Evolutionary conservation across 2,329 filamentous ascomycete species (phyloP), one percentile per base, ranked within the genome.

Genomic region (Dothidotthia symphoricarpi): DNA sequence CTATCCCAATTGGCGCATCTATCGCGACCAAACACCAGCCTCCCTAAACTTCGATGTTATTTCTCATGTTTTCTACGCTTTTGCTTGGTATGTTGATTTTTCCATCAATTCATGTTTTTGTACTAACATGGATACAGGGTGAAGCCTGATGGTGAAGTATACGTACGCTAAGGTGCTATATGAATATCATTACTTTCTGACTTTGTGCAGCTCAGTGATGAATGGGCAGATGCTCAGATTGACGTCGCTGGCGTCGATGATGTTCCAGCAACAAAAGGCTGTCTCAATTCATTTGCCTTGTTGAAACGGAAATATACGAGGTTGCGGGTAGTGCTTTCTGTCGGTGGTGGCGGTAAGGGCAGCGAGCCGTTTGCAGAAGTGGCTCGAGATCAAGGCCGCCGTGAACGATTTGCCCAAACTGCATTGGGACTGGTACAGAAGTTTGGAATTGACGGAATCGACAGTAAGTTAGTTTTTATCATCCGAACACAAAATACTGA

Each of bases 21-120:
- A 89, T 67, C 75, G 77, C 39, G 78, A 83, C 47, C 80, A 87
- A 54, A 85, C 85, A 12, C 87, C 87, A 0, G 85, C 80, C 1
- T 81, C 81, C 38, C 71, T 91, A 58, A 86, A 86, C 61, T 81
- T 88, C 63, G 80, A 80, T 49, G 86, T 84, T 56, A 82, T 91
- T 55, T 89, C 84, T 51, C 84, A 88, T 59, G 81, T 90, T 16
- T 90, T 89, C 67, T 91, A 91, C 61, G 85, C 86, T 10, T 90
- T 87, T 76, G 86, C 86, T 41, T 77, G 72, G 75, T 77, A 66
- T 49, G 63, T 54, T 38, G 11, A 8, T 36, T 17, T 6, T 28
- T 37, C 38, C 19, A 43, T 38, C 35, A 28, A 34, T 27, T 34
- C 36, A 41, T 28, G 24, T 36, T 26, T 52, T 27, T 22, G 14